These are phyloP conservation scores for Xylariaceae sp. DNA, from an alignment of 2,329 filamentous ascomycete species.

Conservation along the genomic window DNA sequence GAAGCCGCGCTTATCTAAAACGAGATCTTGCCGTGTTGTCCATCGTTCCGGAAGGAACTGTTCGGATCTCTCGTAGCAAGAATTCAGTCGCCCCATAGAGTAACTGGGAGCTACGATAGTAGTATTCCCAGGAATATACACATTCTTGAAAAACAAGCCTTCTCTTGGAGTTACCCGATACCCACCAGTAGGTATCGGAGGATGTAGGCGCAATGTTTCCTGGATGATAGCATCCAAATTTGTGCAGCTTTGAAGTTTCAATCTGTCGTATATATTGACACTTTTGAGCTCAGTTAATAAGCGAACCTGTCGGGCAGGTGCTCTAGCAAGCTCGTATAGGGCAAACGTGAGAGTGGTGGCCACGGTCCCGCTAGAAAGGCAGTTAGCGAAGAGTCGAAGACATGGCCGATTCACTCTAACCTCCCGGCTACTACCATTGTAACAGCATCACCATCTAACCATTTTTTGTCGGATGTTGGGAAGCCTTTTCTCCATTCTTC, in stretches of 20 bases:
- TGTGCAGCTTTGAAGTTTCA: slow-evolving; percentile 21
- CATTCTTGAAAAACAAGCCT: slow-evolving; percentile 35
- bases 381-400: neutral
- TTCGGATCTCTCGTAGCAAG: slow-evolving; percentile 20
- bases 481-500: neutral
- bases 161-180: slow-evolving; percentile 33
- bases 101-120: slow-evolving; percentile 28
- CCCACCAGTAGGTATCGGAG: slow-evolving; percentile 37
- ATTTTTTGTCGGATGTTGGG: neutral
- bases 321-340: slow-evolving; percentile 13
- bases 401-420: slow-evolving; percentile 1
- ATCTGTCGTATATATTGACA: slow-evolving; percentile 24
- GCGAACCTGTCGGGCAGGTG: slow-evolving; percentile 3
- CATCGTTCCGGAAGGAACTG: slow-evolving; percentile 31
- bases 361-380: slow-evolving; percentile 4
- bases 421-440: slow-evolving; percentile 16
- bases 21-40: slow-evolving; percentile 25
- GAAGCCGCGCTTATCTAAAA: slow-evolving; percentile 12
- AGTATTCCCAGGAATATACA: slow-evolving; percentile 36
- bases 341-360: slow-evolving; percentile 12
- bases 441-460: slow-evolving; percentile 15
- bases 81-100: slow-evolving; percentile 23
- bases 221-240: slow-evolving; percentile 38
- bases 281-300: slow-evolving; percentile 7
- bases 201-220: slow-evolving; percentile 41